Evolutionary conservation across 345 rosid species (phyloP).

Genomic region (Eucalyptus regnans): DNA sequence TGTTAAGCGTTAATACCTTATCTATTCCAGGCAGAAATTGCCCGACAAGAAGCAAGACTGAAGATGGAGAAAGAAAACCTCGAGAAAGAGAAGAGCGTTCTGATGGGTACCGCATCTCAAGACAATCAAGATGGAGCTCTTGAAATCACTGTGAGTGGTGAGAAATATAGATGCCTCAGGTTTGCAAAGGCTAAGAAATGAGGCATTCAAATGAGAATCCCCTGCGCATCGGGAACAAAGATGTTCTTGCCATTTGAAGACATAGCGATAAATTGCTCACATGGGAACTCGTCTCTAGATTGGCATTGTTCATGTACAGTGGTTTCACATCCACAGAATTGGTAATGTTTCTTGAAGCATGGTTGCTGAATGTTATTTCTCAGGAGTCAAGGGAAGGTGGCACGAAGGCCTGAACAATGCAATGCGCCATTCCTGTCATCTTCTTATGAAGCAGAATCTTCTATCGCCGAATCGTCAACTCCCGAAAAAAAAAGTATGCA

Average conservation of each 20-base stretch:
- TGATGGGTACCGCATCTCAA: slow-evolving; percentile 96
- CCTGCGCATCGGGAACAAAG: not conserved
- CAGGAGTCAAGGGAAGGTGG: not conserved
- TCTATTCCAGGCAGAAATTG: slow-evolving; percentile 62
- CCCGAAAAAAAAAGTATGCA: not conserved
- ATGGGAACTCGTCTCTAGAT: not conserved
- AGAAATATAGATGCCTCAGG: slow-evolving; percentile 85
- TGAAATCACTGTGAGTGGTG: slow-evolving; percentile 94
- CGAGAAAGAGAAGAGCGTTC: slow-evolving; percentile 95
- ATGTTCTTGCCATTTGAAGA: not conserved
- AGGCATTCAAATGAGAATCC: not conserved
- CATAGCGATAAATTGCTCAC: not conserved
- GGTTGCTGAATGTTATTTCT: not conserved
- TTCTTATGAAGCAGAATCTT: not conserved
- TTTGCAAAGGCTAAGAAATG: slow-evolving; percentile 93
- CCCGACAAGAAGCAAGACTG: slow-evolving; percentile 89
- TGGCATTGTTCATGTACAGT: not conserved
- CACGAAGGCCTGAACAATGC: not conserved
- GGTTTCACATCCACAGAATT: not conserved
- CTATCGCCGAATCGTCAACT: not conserved
- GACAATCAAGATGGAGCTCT: slow-evolving; percentile 97
- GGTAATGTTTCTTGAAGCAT: not conserved
- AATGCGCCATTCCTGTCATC: not conserved
- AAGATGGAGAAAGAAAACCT: slow-evolving; percentile 94
- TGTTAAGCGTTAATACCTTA: not conserved